Conservation (phyloP, 2,329 filamentous ascomycete species). For the Exophiala viscosa region DNA sequence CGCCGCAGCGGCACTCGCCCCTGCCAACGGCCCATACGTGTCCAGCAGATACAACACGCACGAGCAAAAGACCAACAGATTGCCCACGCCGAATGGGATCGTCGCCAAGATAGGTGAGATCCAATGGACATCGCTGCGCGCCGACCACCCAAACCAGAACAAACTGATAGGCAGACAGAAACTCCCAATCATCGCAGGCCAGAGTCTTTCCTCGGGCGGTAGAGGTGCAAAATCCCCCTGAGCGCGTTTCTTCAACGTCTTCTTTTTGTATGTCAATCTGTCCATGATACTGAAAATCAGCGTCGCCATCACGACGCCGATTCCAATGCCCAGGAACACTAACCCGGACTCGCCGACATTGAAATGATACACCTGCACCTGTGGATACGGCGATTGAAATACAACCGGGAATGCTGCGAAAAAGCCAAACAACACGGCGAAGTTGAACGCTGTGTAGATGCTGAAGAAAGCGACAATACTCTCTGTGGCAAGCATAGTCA, state of each 20-base stretch:
- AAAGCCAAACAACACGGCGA: constrained; percentile 78
- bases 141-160: constrained; percentile 49
- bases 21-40: constrained; percentile 30
- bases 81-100: constrained; percentile 30
- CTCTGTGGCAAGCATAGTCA: constrained; percentile 64
- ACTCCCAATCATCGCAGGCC: constrained; percentile 49
- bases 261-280: constrained; percentile 23
- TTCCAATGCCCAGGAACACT: constrained; percentile 76
- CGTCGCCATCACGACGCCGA: constrained; percentile 59
- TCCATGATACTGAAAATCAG: constrained; percentile 27
- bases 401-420: constrained; percentile 80
- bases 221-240: constrained; percentile 25
- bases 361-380: constrained; percentile 60
- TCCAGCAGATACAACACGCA: constrained; percentile 37
- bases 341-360: constrained; percentile 64
- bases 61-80: constrained; percentile 42
- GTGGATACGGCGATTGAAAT: constrained; percentile 52
- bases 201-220: constrained; percentile 49
- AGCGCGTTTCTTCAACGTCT: constrained; percentile 9
- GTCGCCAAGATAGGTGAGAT: constrained; percentile 31
- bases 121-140: constrained; percentile 40
- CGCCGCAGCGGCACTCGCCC: constrained; percentile 33
- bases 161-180: constrained; percentile 45
- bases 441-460: constrained; percentile 72
- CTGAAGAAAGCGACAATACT: constrained; percentile 66